Percentiles rank a stretch among this genome's conserved stretches.
These are phyloP conservation scores for Barbarea vulgaris DNA, from an alignment of 345 rosid species.

Conservation along the genomic window DNA sequence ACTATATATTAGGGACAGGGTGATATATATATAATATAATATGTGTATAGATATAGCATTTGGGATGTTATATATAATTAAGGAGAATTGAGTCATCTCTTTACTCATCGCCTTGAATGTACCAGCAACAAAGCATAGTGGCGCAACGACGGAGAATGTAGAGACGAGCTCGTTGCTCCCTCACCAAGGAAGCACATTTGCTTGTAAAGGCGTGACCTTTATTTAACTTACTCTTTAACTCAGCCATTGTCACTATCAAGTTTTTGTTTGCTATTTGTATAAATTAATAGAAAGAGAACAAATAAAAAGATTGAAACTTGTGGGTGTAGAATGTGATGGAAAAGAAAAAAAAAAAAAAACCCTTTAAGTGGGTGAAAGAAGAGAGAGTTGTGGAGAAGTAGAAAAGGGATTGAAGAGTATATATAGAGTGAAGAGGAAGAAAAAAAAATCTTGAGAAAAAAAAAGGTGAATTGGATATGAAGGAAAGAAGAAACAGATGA, in stretches of 20 bases:
- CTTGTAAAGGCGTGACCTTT: conserved; percentile 54
- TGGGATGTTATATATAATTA: background rate
- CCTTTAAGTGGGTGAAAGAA: conserved; percentile 28
- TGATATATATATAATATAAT: conserved; percentile 8
- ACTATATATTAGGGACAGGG: background rate
- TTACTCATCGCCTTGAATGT: conserved; percentile 64
- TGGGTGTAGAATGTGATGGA: conserved; percentile 15
- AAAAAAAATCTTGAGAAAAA: conserved; percentile 30
- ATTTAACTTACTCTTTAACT: conserved; percentile 47
- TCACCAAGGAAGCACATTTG: conserved; percentile 67
- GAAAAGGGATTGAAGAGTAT: conserved; percentile 14
- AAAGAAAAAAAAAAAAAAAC: conserved; percentile 9
- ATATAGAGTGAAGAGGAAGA: conserved; percentile 27
- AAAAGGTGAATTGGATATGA: conserved; percentile 34
- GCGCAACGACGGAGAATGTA: conserved; percentile 82
- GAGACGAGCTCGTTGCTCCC: conserved; percentile 70
- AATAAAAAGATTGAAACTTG: conserved; percentile 10
- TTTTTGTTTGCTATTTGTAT: background rate
- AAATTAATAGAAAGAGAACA: background rate
- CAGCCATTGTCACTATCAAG: conserved; percentile 42
- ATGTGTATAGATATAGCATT: conserved; percentile 13
- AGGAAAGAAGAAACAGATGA: conserved; percentile 45
- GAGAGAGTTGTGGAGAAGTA: conserved; percentile 21
- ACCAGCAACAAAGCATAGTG: conserved; percentile 79
- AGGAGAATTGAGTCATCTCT: conserved; percentile 17